Base-by-base conservation (phyloP, 164 flowering plant genomes). In the Houttuynia cordata region DNA sequence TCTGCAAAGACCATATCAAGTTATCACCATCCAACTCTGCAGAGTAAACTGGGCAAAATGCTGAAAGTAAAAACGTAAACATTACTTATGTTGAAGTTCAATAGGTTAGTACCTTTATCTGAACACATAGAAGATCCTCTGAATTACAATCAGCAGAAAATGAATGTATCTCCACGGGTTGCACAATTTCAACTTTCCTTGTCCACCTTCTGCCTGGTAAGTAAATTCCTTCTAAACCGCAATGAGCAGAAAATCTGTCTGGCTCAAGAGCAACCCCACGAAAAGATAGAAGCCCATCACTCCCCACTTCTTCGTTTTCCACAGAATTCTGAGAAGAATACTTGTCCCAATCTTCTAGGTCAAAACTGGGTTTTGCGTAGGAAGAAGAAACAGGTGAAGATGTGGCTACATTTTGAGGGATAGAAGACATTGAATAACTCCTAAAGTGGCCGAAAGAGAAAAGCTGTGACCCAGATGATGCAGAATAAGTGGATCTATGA, bases 391-490 rank as follows among this genome's bases (percentile, higher is more conserved):
- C 64, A 59, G 70, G 65, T 51, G 78, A 34, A 41, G 83, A 72
- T 37, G 86, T 76, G 20, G 71, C 22, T 24, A 68, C 51, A 72
- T 62, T 82, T 76, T 73, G 88, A 68, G 97, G 93, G 58, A 90
- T 76, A 50, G 99, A 77, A 62, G 97, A 86, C 99, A 94, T 94
- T 24, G 99, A 91, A 69, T 94, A 85, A 73, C 99, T 94, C 73
- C 97, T 85, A 64, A 94, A 84, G 72, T 88, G 71, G 57, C 89
- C 80, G 70, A 87, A 83, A 53, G 97, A 88, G 54, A 91, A 85
- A 50, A 88, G 80, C 59, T 81, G 96, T 57, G 93, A 87, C 61
- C 95, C 79, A 59, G 95, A 78, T 58, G 97, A 77, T 12, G 80
- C 64, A 55, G 87, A 71, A 53, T 65, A 59, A 34, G 51, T 67